Evolutionary conservation across 768 basidiomycete genomes (phyloP).

Genomic region (Termitomyces sp.): DNA sequence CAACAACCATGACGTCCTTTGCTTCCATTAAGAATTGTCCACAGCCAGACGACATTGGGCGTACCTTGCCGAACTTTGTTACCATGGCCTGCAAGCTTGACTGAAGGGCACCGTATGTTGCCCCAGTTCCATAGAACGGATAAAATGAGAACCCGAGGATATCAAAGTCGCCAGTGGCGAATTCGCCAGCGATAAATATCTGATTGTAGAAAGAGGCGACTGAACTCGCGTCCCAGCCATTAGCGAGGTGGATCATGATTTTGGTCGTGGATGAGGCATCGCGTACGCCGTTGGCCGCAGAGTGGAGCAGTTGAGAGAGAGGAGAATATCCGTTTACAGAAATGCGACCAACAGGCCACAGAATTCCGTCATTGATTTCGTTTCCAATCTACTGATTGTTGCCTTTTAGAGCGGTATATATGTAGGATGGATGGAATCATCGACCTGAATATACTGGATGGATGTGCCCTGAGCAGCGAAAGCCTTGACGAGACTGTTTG

Average conservation of each 20-base stretch:
- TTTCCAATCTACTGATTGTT: constrained; percentile 46
- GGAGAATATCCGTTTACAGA: constrained; percentile 49
- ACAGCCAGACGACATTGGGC: neutral
- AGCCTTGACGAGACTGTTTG: constrained; percentile 45
- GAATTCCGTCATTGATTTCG: constrained; percentile 62
- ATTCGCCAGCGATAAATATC: constrained; percentile 51
- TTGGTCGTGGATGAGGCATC: constrained; percentile 43
- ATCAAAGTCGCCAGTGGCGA: constrained; percentile 49
- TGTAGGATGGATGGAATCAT: neutral
- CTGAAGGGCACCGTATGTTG: constrained; percentile 49
- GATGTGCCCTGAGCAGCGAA: constrained; percentile 54
- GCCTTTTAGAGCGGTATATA: neutral
- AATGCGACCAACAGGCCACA: constrained; percentile 58
- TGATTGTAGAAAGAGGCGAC: constrained; percentile 48
- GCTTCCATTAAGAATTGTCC: neutral
- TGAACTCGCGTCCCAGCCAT: constrained; percentile 52
- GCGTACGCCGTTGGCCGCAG: constrained; percentile 53
- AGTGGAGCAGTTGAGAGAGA: constrained; percentile 58
- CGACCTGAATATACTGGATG: constrained; percentile 48
- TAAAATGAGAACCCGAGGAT: constrained; percentile 65
- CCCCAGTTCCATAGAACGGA: constrained; percentile 57
- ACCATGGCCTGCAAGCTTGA: constrained; percentile 50
- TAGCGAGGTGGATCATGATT: constrained; percentile 58
- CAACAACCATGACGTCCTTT: constrained; percentile 55
- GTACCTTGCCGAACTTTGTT: constrained; percentile 47